Percentiles rank a stretch among this genome's conserved stretches.
phyloP scores from a whole-genome alignment of 352 stramenopile genomes.

The Globisporangium iwayamae region DNA sequence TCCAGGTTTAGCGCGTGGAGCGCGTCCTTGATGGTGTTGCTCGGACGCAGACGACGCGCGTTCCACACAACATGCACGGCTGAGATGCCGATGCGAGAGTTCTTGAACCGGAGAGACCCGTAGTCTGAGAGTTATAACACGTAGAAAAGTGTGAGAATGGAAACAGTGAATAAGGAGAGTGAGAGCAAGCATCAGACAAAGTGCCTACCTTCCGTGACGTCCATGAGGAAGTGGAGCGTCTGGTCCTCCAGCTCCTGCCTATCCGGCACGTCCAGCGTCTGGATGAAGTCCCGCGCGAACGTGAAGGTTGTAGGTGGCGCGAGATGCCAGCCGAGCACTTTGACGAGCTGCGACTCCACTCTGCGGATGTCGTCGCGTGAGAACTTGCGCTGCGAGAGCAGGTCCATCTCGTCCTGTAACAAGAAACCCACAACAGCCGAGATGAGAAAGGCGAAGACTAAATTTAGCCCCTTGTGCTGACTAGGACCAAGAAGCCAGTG shows the following conservation, averaged over 20 bases:
- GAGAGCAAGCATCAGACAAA: no score
- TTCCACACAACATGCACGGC: conserved; percentile 39
- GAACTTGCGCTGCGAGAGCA: conserved; percentile 46
- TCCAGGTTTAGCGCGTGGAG: conserved; percentile 22
- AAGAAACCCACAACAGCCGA: not conserved
- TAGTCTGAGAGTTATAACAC: conserved; percentile 17
- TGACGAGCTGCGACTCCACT: conserved; percentile 33
- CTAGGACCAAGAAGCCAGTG: not conserved
- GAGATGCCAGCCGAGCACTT: conserved; percentile 32
- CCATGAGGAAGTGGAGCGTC: conserved; percentile 29
- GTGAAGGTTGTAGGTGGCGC: conserved; percentile 36
- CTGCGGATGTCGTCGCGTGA: conserved; percentile 31
- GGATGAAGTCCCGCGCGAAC: conserved; percentile 41
- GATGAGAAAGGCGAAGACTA: not conserved
- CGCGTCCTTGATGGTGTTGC: conserved; percentile 26
- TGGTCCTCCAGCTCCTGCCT: conserved; percentile 22
- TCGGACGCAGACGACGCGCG: conserved; percentile 24
- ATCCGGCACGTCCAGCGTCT: conserved; percentile 19
- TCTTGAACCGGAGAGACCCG: conserved; percentile 29
- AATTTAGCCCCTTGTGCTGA: not conserved
- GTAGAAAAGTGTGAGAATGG: not conserved
- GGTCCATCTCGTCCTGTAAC: conserved; percentile 41
- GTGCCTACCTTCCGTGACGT: conserved; percentile 12
- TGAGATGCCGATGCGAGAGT: conserved; percentile 35
- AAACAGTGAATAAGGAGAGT: not conserved